Conservation (phyloP, 2,329 filamentous ascomycete genomes). For the Rutstroemia sydowiana region DNA sequence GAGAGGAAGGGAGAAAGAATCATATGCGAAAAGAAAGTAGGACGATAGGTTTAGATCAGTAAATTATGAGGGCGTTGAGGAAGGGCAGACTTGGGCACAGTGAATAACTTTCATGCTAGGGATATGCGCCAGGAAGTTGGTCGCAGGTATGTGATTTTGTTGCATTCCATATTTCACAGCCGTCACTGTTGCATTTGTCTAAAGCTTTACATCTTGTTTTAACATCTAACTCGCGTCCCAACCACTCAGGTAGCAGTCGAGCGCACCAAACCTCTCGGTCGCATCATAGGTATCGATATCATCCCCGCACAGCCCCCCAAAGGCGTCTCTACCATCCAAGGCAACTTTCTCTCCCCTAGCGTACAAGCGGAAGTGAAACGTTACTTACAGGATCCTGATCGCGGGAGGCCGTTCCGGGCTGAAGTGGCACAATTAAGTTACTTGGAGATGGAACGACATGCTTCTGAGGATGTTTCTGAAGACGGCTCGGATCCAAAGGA, state of each 20-base stretch:
- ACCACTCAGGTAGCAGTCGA: conserved; percentile 65
- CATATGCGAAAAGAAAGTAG: too few species aligned
- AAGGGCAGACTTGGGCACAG: too few species aligned
- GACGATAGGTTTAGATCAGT: too few species aligned
- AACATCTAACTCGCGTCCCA: neutral
- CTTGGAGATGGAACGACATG: conserved; percentile 55
- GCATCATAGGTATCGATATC: conserved; percentile 86
- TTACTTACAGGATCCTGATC: conserved; percentile 60
- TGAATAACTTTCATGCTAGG: conserved; percentile 36
- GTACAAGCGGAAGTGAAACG: conserved; percentile 72
- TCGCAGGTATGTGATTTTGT: conserved; percentile 45
- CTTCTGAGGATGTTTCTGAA: conserved; percentile 14
- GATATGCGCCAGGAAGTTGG: conserved; percentile 71
- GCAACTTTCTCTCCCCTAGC: conserved; percentile 72
- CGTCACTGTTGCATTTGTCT: neutral
- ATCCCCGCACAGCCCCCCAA: conserved; percentile 85
- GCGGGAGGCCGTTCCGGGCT: conserved; percentile 40
- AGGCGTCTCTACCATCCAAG: conserved; percentile 91
- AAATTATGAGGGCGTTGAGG: too few species aligned
- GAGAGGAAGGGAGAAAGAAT: neutral
- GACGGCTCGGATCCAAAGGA: neutral
- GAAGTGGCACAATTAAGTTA: conserved; percentile 39
- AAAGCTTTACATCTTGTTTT: neutral
- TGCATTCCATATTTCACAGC: too few species aligned
- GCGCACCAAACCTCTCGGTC: conserved; percentile 66